Evolutionary conservation across 225 moss, liverwort and hornwort species (phyloP).

Genomic region (Neckera pumila): DNA sequence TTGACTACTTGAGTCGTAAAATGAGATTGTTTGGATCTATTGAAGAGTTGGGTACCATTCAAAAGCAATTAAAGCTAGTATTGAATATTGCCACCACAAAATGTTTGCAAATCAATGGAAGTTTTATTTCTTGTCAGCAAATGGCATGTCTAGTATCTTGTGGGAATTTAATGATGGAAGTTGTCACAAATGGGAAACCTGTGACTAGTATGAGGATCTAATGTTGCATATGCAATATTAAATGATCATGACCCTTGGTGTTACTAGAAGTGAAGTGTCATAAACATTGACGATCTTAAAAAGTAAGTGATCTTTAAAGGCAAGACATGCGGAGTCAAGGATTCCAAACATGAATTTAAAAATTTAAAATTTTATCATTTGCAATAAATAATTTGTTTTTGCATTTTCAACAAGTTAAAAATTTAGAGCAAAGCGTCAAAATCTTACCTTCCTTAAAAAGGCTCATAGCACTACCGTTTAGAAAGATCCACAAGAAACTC

Average conservation of each 20-base stretch:
- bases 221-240: accelerated
- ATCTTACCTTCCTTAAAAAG: no score
- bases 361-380: no score
- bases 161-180: no score
- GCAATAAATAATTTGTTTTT: no score
- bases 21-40: not conserved
- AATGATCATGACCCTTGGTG: not conserved
- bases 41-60: not conserved
- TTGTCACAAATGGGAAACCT: no score
- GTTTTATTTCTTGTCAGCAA: not conserved
- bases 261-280: not conserved
- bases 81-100: not conserved
- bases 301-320: not conserved
- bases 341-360: not conserved
- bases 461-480: no score
- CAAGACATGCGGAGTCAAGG: accelerated
- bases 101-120: not conserved
- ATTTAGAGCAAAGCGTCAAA: no score
- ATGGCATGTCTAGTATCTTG: no score
- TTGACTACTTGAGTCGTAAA: accelerated
- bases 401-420: no score
- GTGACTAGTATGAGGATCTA: no score
- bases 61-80: accelerated
- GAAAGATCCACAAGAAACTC: accelerated
- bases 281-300: not conserved